Conservation (phyloP, 495 filamentous ascomycete species). For the Penicillium coffeae region DNA sequence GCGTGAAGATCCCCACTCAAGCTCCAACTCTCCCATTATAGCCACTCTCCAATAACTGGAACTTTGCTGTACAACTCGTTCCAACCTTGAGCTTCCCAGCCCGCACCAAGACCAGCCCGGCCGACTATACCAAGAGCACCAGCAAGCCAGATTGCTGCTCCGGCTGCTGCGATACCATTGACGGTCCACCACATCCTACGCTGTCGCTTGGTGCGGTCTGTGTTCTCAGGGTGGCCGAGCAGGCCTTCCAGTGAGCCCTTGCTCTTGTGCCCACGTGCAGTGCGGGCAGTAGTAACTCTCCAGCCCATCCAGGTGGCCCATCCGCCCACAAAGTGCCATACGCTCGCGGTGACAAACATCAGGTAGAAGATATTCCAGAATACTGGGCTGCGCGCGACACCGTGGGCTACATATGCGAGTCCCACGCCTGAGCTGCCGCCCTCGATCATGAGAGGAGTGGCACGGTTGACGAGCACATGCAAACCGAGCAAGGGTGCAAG, state of each 20-base stretch:
- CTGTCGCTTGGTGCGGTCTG: conserved; percentile 37
- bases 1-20: conserved; percentile 9
- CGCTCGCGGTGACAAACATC: conserved; percentile 62
- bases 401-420: conserved; percentile 79
- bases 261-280: conserved; percentile 17
- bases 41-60: conserved; percentile 49
- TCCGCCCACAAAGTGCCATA: conserved; percentile 80
- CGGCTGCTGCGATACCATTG: conserved; percentile 55
- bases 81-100: conserved; percentile 78
- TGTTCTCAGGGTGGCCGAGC: conserved; percentile 34
- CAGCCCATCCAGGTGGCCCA: conserved; percentile 68
- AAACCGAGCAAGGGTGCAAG: conserved; percentile 59
- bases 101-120: conserved; percentile 61
- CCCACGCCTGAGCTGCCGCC: conserved; percentile 80
- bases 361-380: conserved; percentile 65
- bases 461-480: conserved; percentile 69
- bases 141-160: conserved; percentile 69
- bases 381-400: conserved; percentile 64
- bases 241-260: conserved; percentile 38
- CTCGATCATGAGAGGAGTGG: conserved; percentile 67
- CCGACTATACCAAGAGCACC: conserved; percentile 77
- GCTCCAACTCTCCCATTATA: conserved; percentile 23
- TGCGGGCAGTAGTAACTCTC: conserved; percentile 40
- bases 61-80: conserved; percentile 61
- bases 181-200: conserved; percentile 66